These are phyloP conservation scores for Choanephora cucurbitarum DNA, from an alignment of 371 early-diverging fungal genomes.

Conservation along the genomic window DNA sequence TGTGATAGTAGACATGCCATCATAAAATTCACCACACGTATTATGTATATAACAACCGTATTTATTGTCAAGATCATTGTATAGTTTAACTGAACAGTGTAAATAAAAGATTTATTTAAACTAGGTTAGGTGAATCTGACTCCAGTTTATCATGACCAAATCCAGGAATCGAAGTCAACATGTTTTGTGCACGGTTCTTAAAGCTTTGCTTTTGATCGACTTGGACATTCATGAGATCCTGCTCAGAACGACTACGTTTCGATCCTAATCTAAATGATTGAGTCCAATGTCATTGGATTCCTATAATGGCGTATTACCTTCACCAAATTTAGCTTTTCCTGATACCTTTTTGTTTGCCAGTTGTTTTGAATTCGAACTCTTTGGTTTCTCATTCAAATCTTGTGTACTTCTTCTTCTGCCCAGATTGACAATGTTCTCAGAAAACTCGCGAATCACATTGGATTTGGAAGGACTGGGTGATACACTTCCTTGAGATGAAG, in stretches of 20 bases:
- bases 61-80: constrained; percentile 74
- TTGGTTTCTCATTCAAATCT: constrained; percentile 16
- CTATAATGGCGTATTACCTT: too few relatives aligned
- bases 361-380: constrained; percentile 3
- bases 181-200: constrained; percentile 30
- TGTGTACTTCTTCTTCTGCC: constrained; percentile 34
- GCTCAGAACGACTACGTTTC: constrained; percentile 41
- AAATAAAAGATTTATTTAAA: too few relatives aligned
- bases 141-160: constrained; percentile 7
- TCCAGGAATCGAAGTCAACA: constrained; percentile 29
- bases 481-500: constrained; percentile 18
- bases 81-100: constrained; percentile 1
- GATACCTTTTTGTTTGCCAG: constrained; percentile 6
- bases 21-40: constrained; percentile 64
- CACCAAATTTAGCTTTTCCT: constrained; percentile 12
- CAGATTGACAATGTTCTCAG: constrained; percentile 29
- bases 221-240: constrained; percentile 34
- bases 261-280: too few relatives aligned
- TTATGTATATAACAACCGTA: constrained; percentile 62
- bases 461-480: constrained; percentile 35
- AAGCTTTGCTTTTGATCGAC: constrained; percentile 12
- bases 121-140: too few relatives aligned
- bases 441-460: constrained; percentile 34
- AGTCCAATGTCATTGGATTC: too few relatives aligned
- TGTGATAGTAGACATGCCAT: constrained; percentile 34